Evolutionary conservation across 1,284 basidiomycete genomes (phyloP).

Genomic region (Apiotrichum siamense): DNA sequence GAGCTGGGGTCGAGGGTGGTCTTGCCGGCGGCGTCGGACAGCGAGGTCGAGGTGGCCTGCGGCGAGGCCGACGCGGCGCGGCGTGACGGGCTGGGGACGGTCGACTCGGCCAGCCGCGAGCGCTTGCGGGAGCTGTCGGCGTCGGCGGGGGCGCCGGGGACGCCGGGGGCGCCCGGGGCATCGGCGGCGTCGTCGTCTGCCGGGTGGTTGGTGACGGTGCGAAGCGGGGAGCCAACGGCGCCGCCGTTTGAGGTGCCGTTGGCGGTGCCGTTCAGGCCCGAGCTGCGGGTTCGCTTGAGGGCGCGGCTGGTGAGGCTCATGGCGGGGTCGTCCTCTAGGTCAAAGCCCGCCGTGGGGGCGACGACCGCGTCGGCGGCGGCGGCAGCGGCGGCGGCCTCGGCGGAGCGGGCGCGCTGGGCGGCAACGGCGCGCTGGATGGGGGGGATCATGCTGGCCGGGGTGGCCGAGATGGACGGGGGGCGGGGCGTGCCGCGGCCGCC

Average conservation of each 20-base stretch:
- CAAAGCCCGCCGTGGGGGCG: conserved; percentile 5
- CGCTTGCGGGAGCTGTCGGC: conserved; percentile 5
- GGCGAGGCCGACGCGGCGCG: conserved; percentile 12
- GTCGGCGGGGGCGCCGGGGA: neutral
- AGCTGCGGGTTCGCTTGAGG: conserved; percentile 28
- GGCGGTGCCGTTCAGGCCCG: conserved; percentile 15
- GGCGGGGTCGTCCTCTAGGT: conserved; percentile 40
- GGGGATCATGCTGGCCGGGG: conserved; percentile 17
- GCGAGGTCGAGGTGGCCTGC: neutral
- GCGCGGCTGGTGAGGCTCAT: conserved; percentile 8
- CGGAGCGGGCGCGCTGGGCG: conserved; percentile 14
- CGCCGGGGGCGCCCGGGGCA: neutral
- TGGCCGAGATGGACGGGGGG: conserved; percentile 5
- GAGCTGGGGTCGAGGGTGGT: neutral
- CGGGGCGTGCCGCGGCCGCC: conserved; percentile 7
- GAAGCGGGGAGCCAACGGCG: conserved; percentile 22
- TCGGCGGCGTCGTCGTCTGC: conserved; percentile 3
- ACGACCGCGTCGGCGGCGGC: conserved; percentile 4
- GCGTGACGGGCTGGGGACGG: conserved; percentile 1
- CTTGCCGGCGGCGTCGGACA: conserved; percentile 3
- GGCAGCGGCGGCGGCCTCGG: conserved; percentile 12
- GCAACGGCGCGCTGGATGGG: conserved; percentile 18
- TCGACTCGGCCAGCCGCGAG: conserved; percentile 11
- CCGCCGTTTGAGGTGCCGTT: conserved; percentile 8
- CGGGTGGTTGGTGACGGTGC: conserved; percentile 21